Evolutionary conservation across 306 rosid genomes (phyloP), one percentile per base, ranked within the genome.

Genomic region (Urtica urens): DNA sequence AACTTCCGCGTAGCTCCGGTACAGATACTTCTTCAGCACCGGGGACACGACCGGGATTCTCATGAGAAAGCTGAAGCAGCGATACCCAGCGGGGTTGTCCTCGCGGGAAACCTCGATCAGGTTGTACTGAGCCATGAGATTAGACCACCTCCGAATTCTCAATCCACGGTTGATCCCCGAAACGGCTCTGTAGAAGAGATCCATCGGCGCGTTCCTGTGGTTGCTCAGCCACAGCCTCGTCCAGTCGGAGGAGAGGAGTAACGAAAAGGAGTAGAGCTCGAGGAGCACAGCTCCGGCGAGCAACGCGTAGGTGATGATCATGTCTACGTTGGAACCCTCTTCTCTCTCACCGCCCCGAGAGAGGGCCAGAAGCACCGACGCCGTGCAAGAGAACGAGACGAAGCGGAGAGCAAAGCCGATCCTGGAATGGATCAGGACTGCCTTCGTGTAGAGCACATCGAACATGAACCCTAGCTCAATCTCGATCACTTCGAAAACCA

Each of bases 401-500:
- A 3, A 5, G 19, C 70, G 67, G 0, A 70, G 60, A 40, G 51
- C 6, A 22, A 22, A 10, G 12, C 71, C 73, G 0, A 0, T 4
- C 1, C 8, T 0, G 6, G 63, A 35, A 13, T 76, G 35, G 7
- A 60, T 46, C 18, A 65, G 1, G 13, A 15, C 51, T 10, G 84
- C 70, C 41, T 78, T 78, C 0, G 85, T 70, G 18, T 63, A 67
- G 4, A 78, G 16, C 14, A 49, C 17, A 52, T 78, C 80, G 49
- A 70, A 60, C 53, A 67, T 49, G 6, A 78, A 53, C 28, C 68
- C 85, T 3, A 78, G 78, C 60, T 78, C 85, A 7, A 78, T 16
- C 35, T 60, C 80, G 7, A 73, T 38, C 12, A 67, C 61, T 35
- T 43, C 4, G 51, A 69, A 77, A 52, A 67, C 65, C 8, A 12